phyloP scores from a whole-genome alignment of 2,329 filamentous ascomycete genomes.

The Harringtonia lauricola region DNA sequence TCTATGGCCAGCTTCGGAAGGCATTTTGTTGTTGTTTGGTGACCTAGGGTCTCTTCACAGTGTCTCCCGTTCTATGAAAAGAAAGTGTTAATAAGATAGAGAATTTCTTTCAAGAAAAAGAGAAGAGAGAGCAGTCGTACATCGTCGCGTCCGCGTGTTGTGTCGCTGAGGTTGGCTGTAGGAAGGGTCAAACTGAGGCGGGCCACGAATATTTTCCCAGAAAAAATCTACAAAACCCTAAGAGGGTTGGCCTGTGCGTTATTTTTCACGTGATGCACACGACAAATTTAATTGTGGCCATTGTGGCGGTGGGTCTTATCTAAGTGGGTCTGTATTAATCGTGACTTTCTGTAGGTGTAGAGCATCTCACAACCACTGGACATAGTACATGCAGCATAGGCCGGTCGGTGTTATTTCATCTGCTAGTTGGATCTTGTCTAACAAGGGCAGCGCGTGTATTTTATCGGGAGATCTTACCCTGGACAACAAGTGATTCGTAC shows the following conservation, averaged over 20 bases:
- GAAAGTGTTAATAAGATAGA: background rate
- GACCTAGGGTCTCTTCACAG: conserved; percentile 3
- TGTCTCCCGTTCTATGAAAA: conserved; percentile 16
- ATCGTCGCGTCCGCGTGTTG: conserved; percentile 12
- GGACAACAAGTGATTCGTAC: too few relatives aligned
- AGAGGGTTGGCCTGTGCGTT: background rate
- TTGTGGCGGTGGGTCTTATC: too few relatives aligned
- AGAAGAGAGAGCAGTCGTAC: conserved; percentile 6
- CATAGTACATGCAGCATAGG: too few relatives aligned
- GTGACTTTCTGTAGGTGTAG: too few relatives aligned
- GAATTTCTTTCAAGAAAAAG: background rate
- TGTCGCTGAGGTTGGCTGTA: conserved; percentile 11
- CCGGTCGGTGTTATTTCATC: too few relatives aligned
- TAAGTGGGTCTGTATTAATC: too few relatives aligned
- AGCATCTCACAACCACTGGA: too few relatives aligned
- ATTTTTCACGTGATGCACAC: background rate
- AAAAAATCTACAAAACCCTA: conserved; percentile 6
- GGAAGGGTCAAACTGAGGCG: conserved; percentile 9
- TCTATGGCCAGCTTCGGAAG: conserved; percentile 81
- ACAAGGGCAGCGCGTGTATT: too few relatives aligned
- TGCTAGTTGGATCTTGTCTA: too few relatives aligned
- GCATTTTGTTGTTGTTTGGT: conserved; percentile 52
- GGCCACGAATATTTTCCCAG: conserved; percentile 11
- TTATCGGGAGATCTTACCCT: too few relatives aligned
- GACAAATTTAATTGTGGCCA: too few relatives aligned